A percentile compares a stretch with the other conserved stretches of the same genome.
phyloP scores from a whole-genome alignment of 306 rosid genomes.

The Prunus kanzakura region DNA sequence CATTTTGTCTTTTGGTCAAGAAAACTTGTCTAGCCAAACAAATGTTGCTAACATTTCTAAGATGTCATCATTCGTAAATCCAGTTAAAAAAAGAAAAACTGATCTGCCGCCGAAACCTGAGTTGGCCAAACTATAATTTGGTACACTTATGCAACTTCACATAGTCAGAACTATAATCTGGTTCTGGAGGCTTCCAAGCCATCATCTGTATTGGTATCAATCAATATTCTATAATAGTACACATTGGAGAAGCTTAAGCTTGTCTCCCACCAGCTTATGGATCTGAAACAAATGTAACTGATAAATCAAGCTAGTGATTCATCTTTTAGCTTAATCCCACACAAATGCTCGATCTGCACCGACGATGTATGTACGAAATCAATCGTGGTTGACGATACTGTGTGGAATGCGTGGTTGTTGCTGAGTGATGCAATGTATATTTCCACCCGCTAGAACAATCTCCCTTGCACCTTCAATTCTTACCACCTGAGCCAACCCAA shows the following conservation, averaged over 20 bases:
- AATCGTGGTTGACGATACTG: neutral
- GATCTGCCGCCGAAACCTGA: neutral
- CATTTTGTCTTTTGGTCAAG: too few relatives aligned
- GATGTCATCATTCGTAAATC: too few relatives aligned
- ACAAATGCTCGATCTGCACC: neutral
- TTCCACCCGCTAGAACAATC: slow-evolving; percentile 88
- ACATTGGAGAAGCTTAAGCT: neutral
- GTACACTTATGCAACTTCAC: neutral
- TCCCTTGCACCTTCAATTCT: slow-evolving; percentile 85
- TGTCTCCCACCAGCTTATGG: neutral
- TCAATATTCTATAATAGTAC: neutral
- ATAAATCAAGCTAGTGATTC: neutral
- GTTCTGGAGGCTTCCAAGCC: neutral
- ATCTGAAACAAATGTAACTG: neutral
- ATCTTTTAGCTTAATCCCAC: neutral
- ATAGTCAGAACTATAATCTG: neutral
- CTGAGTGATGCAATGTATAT: slow-evolving; percentile 93
- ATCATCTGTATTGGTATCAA: neutral
- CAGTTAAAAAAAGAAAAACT: neutral
- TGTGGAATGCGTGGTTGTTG: slow-evolving; percentile 61
- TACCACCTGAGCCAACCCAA: slow-evolving; percentile 53
- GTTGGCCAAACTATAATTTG: neutral
- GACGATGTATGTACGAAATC: neutral
- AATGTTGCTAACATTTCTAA: too few relatives aligned
- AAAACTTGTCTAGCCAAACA: too few relatives aligned